Evolutionary conservation across 2,329 filamentous ascomycete genomes (phyloP).

Genomic region (Albifimbria verrucaria): DNA sequence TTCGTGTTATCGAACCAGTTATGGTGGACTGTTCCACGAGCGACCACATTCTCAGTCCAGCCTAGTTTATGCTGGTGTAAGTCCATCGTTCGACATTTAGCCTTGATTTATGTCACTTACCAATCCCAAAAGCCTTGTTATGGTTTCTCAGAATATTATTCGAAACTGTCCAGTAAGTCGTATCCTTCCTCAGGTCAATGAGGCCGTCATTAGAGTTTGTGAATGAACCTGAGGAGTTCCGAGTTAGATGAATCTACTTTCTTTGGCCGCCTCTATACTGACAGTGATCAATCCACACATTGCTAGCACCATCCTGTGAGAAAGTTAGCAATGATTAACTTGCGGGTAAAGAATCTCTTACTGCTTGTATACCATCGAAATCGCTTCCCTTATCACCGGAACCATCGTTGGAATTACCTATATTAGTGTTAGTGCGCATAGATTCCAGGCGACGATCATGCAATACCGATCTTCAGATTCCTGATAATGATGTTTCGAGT

Average conservation of each 20-base stretch:
- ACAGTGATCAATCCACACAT: constrained; percentile 16
- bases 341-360: constrained; percentile 4
- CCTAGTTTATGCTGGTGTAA: background rate
- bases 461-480: constrained; percentile 11
- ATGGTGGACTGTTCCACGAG: constrained; percentile 10
- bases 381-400: background rate
- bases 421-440: background rate
- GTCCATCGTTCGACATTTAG: background rate
- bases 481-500: constrained; percentile 15
- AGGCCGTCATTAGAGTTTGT: constrained; percentile 9
- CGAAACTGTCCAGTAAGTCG: constrained; percentile 14
- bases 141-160: constrained; percentile 16
- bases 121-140: constrained; percentile 15
- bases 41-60: constrained; percentile 14
- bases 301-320: constrained; percentile 8
- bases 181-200: constrained; percentile 12
- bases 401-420: background rate
- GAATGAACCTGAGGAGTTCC: background rate
- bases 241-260: background rate
- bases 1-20: constrained; percentile 14
- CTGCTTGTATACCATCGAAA: background rate
- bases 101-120: background rate
- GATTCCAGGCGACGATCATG: constrained; percentile 1
- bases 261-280: background rate
- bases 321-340: constrained; percentile 8